Conservation (phyloP, 768 basidiomycete genomes). For the Xanthoconium stramineum region DNA sequence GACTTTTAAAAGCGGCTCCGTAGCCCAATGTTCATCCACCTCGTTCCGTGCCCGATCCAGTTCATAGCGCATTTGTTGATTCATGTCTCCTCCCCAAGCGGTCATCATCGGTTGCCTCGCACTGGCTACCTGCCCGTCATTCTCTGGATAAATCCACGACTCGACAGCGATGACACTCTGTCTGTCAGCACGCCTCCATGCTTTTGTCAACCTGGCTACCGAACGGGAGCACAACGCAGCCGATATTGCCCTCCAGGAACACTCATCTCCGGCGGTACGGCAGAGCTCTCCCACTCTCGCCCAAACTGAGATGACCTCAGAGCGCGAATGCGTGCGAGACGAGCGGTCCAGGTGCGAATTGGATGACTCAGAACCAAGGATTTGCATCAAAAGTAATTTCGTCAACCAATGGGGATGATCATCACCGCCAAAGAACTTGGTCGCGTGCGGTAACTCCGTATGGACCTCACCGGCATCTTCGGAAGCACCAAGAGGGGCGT, state of each 20-base stretch:
- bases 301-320: slow-evolving; percentile 73
- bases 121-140: slow-evolving; percentile 29
- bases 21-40: slow-evolving; percentile 42
- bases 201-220: slow-evolving; percentile 73
- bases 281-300: slow-evolving; percentile 70
- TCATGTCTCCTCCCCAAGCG: slow-evolving; percentile 68
- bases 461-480: slow-evolving; percentile 2
- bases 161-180: slow-evolving; percentile 57
- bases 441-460: slow-evolving; percentile 14
- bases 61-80: slow-evolving; percentile 43
- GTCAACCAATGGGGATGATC: slow-evolving; percentile 81
- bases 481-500: slow-evolving; percentile 10
- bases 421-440: slow-evolving; percentile 62
- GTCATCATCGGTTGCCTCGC: slow-evolving; percentile 46
- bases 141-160: slow-evolving; percentile 56
- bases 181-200: slow-evolving; percentile 72
- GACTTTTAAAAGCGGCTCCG: slow-evolving; percentile 40
- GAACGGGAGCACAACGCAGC: slow-evolving; percentile 70
- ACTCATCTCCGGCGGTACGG: slow-evolving; percentile 70
- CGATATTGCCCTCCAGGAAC: slow-evolving; percentile 73
- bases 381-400: slow-evolving; percentile 64
- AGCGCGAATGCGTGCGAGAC: slow-evolving; percentile 66
- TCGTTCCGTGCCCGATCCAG: slow-evolving; percentile 45
- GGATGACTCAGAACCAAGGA: slow-evolving; percentile 59
- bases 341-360: slow-evolving; percentile 34